These are phyloP conservation scores for Porcisia hertigi DNA, from an alignment of 208 protist species.

Conservation along the genomic window DNA sequence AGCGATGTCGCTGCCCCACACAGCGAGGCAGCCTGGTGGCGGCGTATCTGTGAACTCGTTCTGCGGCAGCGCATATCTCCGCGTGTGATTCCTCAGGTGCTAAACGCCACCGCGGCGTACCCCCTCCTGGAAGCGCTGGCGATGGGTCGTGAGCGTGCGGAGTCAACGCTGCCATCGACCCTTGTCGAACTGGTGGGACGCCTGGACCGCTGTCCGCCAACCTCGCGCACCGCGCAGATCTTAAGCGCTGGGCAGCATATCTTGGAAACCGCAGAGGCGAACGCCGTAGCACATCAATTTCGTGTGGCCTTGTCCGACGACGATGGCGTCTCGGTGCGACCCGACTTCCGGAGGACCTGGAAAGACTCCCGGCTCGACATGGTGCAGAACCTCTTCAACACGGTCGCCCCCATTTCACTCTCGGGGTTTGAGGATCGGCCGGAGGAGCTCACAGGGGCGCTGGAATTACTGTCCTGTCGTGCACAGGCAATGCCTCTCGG, in stretches of 20 bases:
- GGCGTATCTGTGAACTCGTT: conserved; percentile 40
- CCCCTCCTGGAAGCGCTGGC: conserved; percentile 52
- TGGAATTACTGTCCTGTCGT: conserved; percentile 47
- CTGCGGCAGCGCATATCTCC: conserved; percentile 38
- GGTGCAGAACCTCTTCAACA: conserved; percentile 79
- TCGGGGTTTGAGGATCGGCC: conserved; percentile 50
- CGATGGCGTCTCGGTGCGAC: conserved; percentile 77
- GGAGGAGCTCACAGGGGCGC: conserved; percentile 50
- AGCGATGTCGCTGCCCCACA: neutral
- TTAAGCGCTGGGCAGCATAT: conserved; percentile 47
- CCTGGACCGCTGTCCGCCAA: conserved; percentile 44
- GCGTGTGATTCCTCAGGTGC: conserved; percentile 31
- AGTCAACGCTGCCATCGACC: conserved; percentile 43
- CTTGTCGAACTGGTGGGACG: conserved; percentile 68
- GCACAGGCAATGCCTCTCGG: conserved; percentile 65
- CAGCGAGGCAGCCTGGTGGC: conserved; percentile 24
- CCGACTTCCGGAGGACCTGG: conserved; percentile 76
- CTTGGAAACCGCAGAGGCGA: conserved; percentile 60
- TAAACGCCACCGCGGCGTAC: conserved; percentile 58
- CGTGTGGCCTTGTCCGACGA: conserved; percentile 60
- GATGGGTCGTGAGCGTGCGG: conserved; percentile 46
- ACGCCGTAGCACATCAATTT: conserved; percentile 51
- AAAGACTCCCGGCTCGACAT: conserved; percentile 65
- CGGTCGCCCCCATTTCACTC: conserved; percentile 59
- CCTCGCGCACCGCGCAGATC: conserved; percentile 27